Evolutionary conservation across 805 yeast species (phyloP), one percentile per base, ranked within the genome.

Genomic region (Cyberlindnera xishuangbannaensis): DNA sequence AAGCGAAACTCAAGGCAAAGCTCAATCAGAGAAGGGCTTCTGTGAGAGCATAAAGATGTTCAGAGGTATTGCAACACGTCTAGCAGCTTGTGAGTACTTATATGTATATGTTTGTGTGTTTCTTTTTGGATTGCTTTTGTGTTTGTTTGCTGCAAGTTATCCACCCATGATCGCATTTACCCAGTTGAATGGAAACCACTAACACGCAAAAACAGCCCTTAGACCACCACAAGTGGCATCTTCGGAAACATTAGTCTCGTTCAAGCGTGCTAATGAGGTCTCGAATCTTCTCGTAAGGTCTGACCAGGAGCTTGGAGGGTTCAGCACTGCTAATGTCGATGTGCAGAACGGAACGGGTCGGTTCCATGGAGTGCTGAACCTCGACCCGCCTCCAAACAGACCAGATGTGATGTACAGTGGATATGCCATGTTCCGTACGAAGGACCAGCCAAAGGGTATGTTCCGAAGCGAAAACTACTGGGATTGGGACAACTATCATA

Each of bases 391-490:
- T 11, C 66, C 70, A 33, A 71, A 72, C 41, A 65, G 76, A 31
- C 83, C 85, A 1, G 78, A 77, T 31, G 71, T 83, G 15, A 67
- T 71, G 13, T 64, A 76, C 40, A 71, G 80, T 14, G 84, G 84
- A 1, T 77, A 77, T 62, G 84, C 94, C 23, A 83, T 85, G 94
- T 83, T 82, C 59, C 69, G 94, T 41, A 84, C 95, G 0, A 70
- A 64, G 44, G 84, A 83, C 50, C 69, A 65, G 37, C 63, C 61
- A 37, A 62, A 58, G 7, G 56, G 37, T 6, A 19, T 66, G 40
- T 58, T 69, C 38, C 62, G 62, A 12, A 56, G 61, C 6, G 58
- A 63, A 21, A 59, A 62, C 54, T 65, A 74, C 61, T 78, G 86
- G 86, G 86, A 84, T 54, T 78, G 86, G 78, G 68, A 76, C 13